Evolutionary conservation across 2,329 filamentous ascomycete genomes (phyloP), one percentile per base, ranked within the genome.

Genomic region (Apiospora aurea): DNA sequence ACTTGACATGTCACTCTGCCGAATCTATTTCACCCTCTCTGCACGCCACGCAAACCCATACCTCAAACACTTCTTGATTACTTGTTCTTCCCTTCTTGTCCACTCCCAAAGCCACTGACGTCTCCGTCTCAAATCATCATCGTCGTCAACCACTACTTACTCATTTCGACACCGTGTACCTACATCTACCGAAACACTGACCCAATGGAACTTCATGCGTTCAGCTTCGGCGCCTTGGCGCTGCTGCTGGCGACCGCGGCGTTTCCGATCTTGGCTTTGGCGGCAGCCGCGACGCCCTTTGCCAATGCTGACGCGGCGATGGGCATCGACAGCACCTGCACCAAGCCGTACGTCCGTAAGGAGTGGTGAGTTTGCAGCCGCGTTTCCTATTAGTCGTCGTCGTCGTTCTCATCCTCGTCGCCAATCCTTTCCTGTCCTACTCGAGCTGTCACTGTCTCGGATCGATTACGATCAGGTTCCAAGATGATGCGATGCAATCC

Each of bases 1-100:
- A 61, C 53, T 61, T 61, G 53, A 61, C 53, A 61, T 38, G 38
- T 61, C 53, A 61, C 53, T 61, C 29, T 29, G 38, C 2, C 53
- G 38, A 61, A 61, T 61, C 53, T 61, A 61, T 61, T 61, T 61
- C 53, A 38, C 53, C 53, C 13, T n/a, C 53, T 29, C 29, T 61
- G 53, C 26, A 16, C 29, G 53, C 29, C 29, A 61, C 53, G 53
- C 29, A 61, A 61, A 29, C 53, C 53, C 53, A 61, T 61, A 38
- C 38, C 53, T 38, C 29, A 61, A 38, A 61, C 53, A 61, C 21
- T 4, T 21, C 14, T 29, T 18, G 51, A 7, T 29, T 29, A 16
- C 8, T 18, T 38, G 16, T 11, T 38, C 5, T 8, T 21, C 13
- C 29, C 16, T 61, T 38, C 53, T 61, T 21, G 29, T 61, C 53